These are phyloP conservation scores for Trifolium repens DNA, from an alignment of 306 rosid genomes.

Conservation along the genomic window DNA sequence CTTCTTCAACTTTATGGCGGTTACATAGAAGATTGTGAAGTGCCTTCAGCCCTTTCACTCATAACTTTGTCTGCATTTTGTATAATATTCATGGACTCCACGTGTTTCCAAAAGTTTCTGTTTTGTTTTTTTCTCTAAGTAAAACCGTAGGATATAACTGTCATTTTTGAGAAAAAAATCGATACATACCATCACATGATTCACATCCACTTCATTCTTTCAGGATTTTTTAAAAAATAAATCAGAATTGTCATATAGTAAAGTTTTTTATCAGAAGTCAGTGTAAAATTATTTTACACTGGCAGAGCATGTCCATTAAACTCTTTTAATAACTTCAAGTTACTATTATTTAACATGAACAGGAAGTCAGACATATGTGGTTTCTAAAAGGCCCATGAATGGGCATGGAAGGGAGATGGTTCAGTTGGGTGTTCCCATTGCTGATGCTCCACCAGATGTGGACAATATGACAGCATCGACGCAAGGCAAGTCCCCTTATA, in stretches of 20 bases:
- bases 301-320: no score
- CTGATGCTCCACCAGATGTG: conserved; percentile 4
- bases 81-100: not conserved
- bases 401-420: conserved; percentile 22
- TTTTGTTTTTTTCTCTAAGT: not conserved
- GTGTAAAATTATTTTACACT: no score
- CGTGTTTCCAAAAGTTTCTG: no score
- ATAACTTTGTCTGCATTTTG: not conserved
- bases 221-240: not conserved
- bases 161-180: not conserved
- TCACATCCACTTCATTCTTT: not conserved
- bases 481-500: conserved; percentile 4
- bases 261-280: no score
- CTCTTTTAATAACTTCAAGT: not conserved
- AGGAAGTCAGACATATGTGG: conserved; percentile 6
- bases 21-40: no score
- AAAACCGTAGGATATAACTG: not conserved
- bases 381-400: conserved; percentile 12
- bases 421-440: conserved; percentile 23
- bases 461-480: conserved; percentile 7
- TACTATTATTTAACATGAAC: not conserved
- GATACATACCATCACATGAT: not conserved
- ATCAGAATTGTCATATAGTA: no score
- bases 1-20: no score
- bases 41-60: no score